Evolutionary conservation across 2,329 filamentous ascomycete genomes (phyloP).

Genomic region (Neoascochyta sp.): DNA sequence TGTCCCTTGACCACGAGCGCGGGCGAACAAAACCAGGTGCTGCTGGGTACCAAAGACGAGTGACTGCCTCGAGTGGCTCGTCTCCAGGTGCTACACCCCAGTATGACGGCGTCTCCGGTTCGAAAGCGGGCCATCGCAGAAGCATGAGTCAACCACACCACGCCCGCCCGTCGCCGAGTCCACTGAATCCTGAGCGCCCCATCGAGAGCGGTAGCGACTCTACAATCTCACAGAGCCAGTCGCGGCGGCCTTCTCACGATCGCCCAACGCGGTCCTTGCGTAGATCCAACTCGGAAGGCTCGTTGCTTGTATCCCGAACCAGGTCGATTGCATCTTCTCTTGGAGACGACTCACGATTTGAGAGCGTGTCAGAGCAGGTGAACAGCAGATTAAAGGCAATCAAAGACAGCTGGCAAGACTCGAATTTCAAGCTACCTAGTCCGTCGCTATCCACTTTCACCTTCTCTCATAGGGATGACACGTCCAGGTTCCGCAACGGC

Average conservation of each 20-base stretch:
- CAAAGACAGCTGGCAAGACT: conserved; percentile 80
- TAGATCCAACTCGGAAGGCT: conserved; percentile 71
- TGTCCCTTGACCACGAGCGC: conserved; percentile 22
- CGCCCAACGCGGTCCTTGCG: conserved; percentile 44
- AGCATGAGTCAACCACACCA: conserved; percentile 11
- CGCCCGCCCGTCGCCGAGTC: conserved; percentile 11
- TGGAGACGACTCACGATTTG: conserved; percentile 78
- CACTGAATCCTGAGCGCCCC: conserved; percentile 15
- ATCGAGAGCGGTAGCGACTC: conserved; percentile 17
- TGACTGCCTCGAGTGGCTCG: conserved; percentile 11
- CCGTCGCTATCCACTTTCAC: conserved; percentile 54
- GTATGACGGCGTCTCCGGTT: conserved; percentile 19
- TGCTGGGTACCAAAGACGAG: conserved; percentile 12
- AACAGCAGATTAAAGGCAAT: conserved; percentile 89
- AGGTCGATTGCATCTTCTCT: conserved; percentile 77
- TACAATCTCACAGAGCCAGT: conserved; percentile 9
- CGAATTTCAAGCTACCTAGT: conserved; percentile 63
- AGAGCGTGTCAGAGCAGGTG: conserved; percentile 75
- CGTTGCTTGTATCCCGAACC: conserved; percentile 66
- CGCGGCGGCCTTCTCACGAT: conserved; percentile 8
- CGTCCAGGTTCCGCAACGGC: conserved; percentile 20
- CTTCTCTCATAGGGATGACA: conserved; percentile 32
- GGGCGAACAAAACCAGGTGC: conserved; percentile 10
- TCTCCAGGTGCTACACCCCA: conserved; percentile 13
- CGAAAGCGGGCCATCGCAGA: conserved; percentile 8